Evolutionary conservation across 2,329 filamentous ascomycete species (phyloP), one percentile per base, ranked within the genome.

Genomic region (Colletotrichum neosansevieriae): DNA sequence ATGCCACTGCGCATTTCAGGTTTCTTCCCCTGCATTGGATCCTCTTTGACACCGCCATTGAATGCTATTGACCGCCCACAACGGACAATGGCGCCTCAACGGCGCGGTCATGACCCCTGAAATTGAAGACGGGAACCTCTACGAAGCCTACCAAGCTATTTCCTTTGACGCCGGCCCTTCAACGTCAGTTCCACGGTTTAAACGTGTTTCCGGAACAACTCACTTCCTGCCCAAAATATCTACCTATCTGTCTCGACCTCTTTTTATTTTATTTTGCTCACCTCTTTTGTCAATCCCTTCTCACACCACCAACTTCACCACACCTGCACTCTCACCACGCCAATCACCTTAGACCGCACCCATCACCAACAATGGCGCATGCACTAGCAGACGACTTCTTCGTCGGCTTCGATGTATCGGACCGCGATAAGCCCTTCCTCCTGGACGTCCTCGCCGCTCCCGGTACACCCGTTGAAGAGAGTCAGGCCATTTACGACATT

Each of bases 331-430:
- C 15, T 34, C 51, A n/a, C 49, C 12, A 24, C 47, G n/a, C 11
- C 40, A 54, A 40, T n/a, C 53, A 29, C 24, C 49, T 51, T 51
- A 51, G 21, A 51, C 49, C 1, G 32, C 24, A 51, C 44, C 56
- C 38, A 64, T 51, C 21, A 40, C 19, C 66, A 59, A 40, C 56
- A 50, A 70, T 69, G 66, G 67, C 57, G 51, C 32, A 42, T 40
- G n/a, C 58, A 50, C 19, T 54, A 32, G 69, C 65, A 45, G 44
- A 58, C n/a, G 50, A 69, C 42, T 13, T 69, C n/a, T 69, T 70
- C 58, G 42, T 67, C 17, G 71, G 74, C 12, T 82, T 81, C 63
- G 76, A 81, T 58, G 75, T 78, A 10, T 66, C 72, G 53, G 72
- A 76, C 40, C 75, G 78, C 7, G 71, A 72, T 50, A 71, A 71